Evolutionary conservation across 306 rosid species (phyloP).

Genomic region (Glycine tomentella): DNA sequence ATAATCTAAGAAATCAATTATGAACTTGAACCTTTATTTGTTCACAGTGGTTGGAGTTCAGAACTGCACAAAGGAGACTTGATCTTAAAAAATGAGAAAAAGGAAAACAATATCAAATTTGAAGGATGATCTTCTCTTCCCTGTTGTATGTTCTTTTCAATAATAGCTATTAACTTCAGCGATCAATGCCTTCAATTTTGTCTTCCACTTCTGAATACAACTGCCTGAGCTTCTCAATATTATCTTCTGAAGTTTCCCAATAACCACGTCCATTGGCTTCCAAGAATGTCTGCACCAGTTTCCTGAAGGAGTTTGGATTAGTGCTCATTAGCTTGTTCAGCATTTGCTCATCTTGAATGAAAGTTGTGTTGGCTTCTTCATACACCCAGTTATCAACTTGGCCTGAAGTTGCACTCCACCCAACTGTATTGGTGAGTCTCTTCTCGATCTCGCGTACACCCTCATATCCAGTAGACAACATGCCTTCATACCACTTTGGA

Average conservation of each 20-base stretch:
- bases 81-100: conserved; percentile 49
- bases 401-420: conserved; percentile 99
- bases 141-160: conserved; percentile 16
- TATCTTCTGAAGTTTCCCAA: conserved; percentile 91
- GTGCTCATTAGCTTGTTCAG: conserved; percentile 84
- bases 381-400: conserved; percentile 99
- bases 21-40: conserved; percentile 40
- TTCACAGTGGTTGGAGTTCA: conserved; percentile 15
- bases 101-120: conserved; percentile 45
- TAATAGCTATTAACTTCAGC: conserved; percentile 50
- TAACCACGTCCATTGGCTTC: conserved; percentile 99
- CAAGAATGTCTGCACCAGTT: conserved; percentile 89
- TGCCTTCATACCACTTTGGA: conserved; percentile 99
- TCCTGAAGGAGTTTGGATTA: conserved; percentile 95
- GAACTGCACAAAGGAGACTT: conserved; percentile 51
- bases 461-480: conserved; percentile 92
- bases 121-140: conserved; percentile 42
- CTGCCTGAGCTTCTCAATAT: conserved; percentile 82
- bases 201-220: conserved; percentile 94
- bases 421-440: conserved; percentile 94
- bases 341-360: conserved; percentile 93
- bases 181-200: conserved; percentile 94
- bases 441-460: conserved; percentile 97
- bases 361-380: conserved; percentile 97
- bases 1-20: conserved; percentile 2